Base-by-base conservation (phyloP, 2,329 filamentous ascomycete genomes). In the Coniochaeta ligniaria region DNA sequence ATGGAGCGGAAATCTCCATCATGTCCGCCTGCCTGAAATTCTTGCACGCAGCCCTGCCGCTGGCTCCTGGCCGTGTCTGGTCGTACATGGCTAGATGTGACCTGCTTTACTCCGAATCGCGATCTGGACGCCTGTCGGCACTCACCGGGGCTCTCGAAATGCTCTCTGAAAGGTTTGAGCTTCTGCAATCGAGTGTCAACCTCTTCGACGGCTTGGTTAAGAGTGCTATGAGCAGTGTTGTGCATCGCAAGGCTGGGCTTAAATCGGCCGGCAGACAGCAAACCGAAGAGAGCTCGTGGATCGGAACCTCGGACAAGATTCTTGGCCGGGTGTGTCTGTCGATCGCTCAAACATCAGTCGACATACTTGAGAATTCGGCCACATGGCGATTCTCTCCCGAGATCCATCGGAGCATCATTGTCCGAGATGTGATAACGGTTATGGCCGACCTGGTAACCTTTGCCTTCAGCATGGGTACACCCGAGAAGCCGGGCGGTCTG, bases 1-100 rank as follows among this genome's bases (percentile, higher is more conserved):
- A 87, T 45, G 83, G 85, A 12, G 75, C 87, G 47, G 83, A 86
- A 38, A 80, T 96, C 31, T 80, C 88, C 1, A 82, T 93, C 56
- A 72, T 88, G 60, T 78, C 79, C 12, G 85, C 90, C 26, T 96
- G 92, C 70, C 75, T 93, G 24, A 88, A 92, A 59, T 97, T 98
- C 68, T 77, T 96, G 41, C 83, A 89, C 66, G 85, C 88, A 2
- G 77, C 96, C 20, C 74, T 95, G 28, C 80, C 82, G 67, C 89
- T 83, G n/a, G 85, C 89, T 58, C 94, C 95, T 0, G 90, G 89
- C 60, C 83, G 93, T 62, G 87, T 96, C 6, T 98, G 95, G 93
- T 92, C 94, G 3, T 91, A 94, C 71, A 82, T 99, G 67, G 86
- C 88, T 3, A 86, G 91, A 61, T 96, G 91, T 71, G 86, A 88